A percentile compares a stretch with the other conserved stretches of the same genome.
These are phyloP conservation scores for Colletotrichum zoysiae DNA, from an alignment of 2,329 filamentous ascomycete species.

Conservation along the genomic window DNA sequence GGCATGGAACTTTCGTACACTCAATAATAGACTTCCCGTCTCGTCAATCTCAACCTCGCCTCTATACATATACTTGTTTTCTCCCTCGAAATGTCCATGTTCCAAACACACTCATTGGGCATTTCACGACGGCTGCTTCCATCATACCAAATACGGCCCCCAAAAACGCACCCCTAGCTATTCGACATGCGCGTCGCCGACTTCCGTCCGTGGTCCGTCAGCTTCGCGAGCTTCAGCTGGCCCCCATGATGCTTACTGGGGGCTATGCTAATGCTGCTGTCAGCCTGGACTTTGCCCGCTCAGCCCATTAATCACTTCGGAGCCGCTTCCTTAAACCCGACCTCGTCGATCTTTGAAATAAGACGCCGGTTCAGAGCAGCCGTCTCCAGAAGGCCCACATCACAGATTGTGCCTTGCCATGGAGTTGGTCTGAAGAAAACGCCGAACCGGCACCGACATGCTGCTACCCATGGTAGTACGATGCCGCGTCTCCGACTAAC, in stretches of 20 bases:
- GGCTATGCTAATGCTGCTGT: not conserved
- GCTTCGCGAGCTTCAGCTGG: not conserved
- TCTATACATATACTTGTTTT: not conserved
- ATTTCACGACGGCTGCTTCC: not conserved
- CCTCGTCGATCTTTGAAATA: not conserved
- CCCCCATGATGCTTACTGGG: not conserved
- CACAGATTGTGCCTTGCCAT: not conserved
- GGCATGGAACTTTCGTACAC: not conserved
- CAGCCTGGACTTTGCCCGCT: not conserved
- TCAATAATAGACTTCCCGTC: too few relatives aligned
- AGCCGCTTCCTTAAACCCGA: not conserved
- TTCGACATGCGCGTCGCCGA: conserved; percentile 7
- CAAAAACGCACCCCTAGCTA: not conserved
- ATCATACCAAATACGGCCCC: too few relatives aligned
- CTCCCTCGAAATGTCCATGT: not conserved
- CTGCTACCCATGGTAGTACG: not conserved
- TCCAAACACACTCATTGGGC: not conserved
- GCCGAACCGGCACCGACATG: conserved; percentile 38
- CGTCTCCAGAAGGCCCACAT: not conserved
- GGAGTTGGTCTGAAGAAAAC: not conserved
- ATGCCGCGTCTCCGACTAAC: conserved; percentile 15
- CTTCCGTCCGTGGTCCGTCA: conserved; percentile 4
- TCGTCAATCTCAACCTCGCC: not conserved
- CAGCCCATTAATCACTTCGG: not conserved
- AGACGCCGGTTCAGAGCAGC: not conserved